phyloP scores from a whole-genome alignment of 148 eudicot species.

The Rhododendron ovatum region DNA sequence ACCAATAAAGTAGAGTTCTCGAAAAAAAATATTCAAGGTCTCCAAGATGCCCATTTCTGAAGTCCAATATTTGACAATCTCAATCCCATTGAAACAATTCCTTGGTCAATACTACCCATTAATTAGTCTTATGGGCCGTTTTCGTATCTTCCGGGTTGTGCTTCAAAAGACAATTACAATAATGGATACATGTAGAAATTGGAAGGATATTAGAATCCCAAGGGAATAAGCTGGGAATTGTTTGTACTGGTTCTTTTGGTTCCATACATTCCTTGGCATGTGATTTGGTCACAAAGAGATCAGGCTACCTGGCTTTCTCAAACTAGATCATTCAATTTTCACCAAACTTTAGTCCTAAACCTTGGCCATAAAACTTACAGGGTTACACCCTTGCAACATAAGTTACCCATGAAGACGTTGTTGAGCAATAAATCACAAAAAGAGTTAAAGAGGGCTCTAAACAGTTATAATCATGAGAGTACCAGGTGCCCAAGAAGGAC shows the following conservation, averaged over 20 bases:
- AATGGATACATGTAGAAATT: background rate
- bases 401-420: background rate
- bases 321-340: background rate
- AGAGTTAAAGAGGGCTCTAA: background rate
- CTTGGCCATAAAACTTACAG: background rate
- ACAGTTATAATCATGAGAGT: constrained; percentile 12
- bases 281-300: constrained; percentile 2
- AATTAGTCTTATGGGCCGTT: background rate
- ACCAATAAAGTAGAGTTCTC: background rate
- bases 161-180: background rate
- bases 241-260: no score
- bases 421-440: background rate
- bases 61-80: background rate
- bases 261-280: background rate
- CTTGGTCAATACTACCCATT: background rate
- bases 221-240: background rate
- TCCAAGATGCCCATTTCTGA: background rate
- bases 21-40: background rate
- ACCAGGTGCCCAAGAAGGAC: constrained; percentile 93
- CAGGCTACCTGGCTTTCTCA: constrained; percentile 1
- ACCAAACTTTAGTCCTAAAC: background rate
- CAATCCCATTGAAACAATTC: background rate
- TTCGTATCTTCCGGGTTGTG: background rate
- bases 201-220: background rate
- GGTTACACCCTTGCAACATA: background rate